Conservation (phyloP, 257 asterid genomes). For the Rehmannia glutinosa region DNA sequence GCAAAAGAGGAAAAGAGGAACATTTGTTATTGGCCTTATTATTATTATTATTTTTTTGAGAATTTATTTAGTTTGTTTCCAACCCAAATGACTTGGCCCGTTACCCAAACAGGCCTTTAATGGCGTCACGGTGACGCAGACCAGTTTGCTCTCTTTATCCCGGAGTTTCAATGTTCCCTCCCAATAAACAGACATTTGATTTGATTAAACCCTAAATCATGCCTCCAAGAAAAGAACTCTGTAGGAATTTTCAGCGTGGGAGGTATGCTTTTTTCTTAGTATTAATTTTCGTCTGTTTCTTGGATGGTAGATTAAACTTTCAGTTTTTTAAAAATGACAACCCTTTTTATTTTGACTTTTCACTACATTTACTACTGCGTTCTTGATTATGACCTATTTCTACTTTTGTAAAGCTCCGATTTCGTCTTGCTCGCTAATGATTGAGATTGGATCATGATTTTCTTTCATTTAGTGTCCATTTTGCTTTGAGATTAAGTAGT, state of each 20-base stretch:
- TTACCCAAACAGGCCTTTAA: no score
- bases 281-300: neutral
- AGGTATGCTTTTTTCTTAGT: conserved; percentile 33
- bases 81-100: no score
- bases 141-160: neutral
- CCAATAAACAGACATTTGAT: neutral
- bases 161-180: conserved; percentile 15
- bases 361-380: neutral
- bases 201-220: conserved; percentile 35
- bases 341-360: neutral
- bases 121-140: neutral
- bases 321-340: neutral
- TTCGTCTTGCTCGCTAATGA: neutral
- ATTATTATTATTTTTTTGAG: neutral
- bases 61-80: no score
- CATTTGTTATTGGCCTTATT: no score
- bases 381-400: neutral
- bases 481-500: neutral
- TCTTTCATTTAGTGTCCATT: neutral
- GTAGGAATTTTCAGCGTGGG: conserved; percentile 79
- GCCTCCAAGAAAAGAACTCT: conserved; percentile 69
- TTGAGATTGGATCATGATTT: neutral
- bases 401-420: neutral
- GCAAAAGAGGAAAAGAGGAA: no score
- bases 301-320: neutral